phyloP scores from a whole-genome alignment of 208 protist species.

The Acanthamoeba lenticulata region DNA sequence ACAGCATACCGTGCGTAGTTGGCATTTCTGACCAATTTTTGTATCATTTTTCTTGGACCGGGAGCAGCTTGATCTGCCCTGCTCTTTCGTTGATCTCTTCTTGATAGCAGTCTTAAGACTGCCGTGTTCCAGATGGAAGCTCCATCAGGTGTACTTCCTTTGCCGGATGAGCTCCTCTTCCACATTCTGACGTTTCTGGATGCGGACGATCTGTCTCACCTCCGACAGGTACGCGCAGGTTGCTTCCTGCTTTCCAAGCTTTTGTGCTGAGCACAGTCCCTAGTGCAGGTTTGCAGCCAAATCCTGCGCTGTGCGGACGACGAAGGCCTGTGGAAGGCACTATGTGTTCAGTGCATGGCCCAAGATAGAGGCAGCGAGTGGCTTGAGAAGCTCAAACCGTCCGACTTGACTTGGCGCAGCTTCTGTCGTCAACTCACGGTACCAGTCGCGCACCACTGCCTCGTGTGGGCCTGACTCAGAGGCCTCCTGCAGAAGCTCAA shows the following conservation, averaged over 20 bases:
- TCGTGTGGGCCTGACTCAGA: not conserved
- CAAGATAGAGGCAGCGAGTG: not conserved
- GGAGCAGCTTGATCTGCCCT: too few species aligned
- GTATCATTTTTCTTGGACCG: too few species aligned
- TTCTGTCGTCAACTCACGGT: not conserved
- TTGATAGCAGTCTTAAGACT: too few species aligned
- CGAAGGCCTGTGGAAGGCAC: not conserved
- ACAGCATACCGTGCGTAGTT: too few species aligned
- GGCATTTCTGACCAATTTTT: too few species aligned
- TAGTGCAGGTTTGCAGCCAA: not conserved
- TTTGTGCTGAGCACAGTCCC: not conserved
- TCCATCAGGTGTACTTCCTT: too few species aligned
- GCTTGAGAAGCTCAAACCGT: slow-evolving; percentile 6
- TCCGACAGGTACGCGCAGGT: not conserved
- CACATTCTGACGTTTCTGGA: not conserved
- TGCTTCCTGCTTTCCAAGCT: not conserved
- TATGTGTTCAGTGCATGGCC: not conserved
- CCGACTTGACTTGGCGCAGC: not conserved
- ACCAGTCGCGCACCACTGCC: not conserved
- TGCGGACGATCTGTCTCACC: not conserved
- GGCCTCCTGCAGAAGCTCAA: not conserved
- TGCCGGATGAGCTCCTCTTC: not conserved
- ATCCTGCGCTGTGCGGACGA: not conserved
- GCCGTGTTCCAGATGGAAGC: too few species aligned
- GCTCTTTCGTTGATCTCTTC: too few species aligned